Evolutionary conservation across 2,329 filamentous ascomycete genomes (phyloP).

Genomic region (Aspergillus sp.): DNA sequence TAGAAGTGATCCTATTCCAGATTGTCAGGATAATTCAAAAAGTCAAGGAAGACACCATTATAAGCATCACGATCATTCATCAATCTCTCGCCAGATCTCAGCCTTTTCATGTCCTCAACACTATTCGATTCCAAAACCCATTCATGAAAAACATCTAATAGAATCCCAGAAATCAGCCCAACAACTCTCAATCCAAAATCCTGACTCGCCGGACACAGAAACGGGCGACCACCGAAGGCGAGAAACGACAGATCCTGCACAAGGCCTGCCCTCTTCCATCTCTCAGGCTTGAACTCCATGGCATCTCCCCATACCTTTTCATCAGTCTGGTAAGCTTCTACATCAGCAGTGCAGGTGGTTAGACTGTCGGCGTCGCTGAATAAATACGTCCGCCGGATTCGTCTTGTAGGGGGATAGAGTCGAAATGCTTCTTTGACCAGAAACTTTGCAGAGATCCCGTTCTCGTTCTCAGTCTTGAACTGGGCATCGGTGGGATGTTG

Average conservation of each 20-base stretch:
- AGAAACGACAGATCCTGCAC: not conserved
- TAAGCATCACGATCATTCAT: not conserved
- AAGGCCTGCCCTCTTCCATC: not conserved
- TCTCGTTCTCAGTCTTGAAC: not conserved
- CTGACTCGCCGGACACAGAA: not conserved
- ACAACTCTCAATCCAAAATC: not conserved
- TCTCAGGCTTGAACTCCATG: not conserved
- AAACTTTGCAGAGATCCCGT: not conserved
- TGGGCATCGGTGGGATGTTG: not conserved
- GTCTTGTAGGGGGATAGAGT: not conserved
- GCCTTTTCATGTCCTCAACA: not conserved
- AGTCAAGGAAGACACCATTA: not conserved
- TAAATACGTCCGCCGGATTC: not conserved
- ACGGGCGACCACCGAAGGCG: not conserved
- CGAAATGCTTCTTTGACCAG: not conserved
- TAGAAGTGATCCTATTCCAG: no score
- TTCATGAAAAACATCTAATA: not conserved
- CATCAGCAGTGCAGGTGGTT: not conserved
- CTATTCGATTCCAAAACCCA: not conserved
- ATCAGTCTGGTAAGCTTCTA: not conserved
- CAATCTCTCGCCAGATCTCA: not conserved
- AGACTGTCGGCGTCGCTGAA: not conserved
- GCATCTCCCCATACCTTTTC: not conserved
- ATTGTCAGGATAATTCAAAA: no score
- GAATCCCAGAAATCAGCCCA: not conserved